Conservation (phyloP, 2,329 filamentous ascomycete genomes). For the Diaporthe ampelina region DNA sequence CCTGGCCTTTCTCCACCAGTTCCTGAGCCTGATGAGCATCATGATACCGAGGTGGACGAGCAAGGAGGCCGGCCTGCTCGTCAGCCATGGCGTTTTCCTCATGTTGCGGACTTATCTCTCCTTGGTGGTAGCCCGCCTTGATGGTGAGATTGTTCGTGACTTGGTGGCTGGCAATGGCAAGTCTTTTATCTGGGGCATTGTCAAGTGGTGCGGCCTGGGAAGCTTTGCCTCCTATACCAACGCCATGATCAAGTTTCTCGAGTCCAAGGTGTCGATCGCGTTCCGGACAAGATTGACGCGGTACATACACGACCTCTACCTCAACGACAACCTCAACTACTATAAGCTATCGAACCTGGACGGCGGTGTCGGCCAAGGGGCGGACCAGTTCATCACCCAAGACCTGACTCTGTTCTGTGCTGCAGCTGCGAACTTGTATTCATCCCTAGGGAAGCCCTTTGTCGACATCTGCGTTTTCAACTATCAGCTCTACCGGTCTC, state of each 20-base stretch:
- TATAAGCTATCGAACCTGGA: constrained; percentile 96
- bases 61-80: constrained; percentile 91
- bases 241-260: constrained; percentile 98
- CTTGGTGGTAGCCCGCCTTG: constrained; percentile 89
- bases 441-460: constrained; percentile 95
- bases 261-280: constrained; percentile 97
- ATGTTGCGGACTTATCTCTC: constrained; percentile 95
- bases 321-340: constrained; percentile 95
- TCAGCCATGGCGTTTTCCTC: constrained; percentile 91
- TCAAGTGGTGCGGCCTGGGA: constrained; percentile 96
- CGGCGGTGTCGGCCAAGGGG: constrained; percentile 90
- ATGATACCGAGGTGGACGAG: constrained; percentile 97
- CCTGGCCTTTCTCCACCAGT: constrained; percentile 95
- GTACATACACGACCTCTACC: constrained; percentile 97
- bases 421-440: constrained; percentile 92
- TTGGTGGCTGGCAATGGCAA: constrained; percentile 95
- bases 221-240: constrained; percentile 97
- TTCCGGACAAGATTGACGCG: constrained; percentile 95
- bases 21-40: constrained; percentile 94
- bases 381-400: constrained; percentile 98
- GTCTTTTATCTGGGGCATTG: constrained; percentile 87
- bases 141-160: constrained; percentile 96
- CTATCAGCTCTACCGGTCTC: constrained; percentile 92
- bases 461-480: constrained; percentile 99
- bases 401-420: constrained; percentile 96